Evolutionary conservation across 2,329 filamentous ascomycete species (phyloP), one percentile per base, ranked within the genome.

Genomic region (Venturia effusa): DNA sequence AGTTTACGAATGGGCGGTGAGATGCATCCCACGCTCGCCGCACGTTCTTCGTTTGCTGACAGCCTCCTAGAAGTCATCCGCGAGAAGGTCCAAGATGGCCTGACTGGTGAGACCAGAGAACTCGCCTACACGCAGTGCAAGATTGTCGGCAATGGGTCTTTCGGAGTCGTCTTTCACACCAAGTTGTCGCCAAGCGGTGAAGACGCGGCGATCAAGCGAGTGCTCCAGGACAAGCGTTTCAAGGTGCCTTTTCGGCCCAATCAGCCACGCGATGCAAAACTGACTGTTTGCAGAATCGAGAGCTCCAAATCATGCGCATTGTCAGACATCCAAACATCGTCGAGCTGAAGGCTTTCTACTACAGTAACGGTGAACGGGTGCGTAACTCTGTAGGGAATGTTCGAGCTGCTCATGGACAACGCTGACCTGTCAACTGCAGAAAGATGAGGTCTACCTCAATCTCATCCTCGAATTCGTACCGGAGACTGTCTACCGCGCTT

Each of bases 71-170:
- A 99, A 83, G 89, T 97, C 69, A 91, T 99, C 75, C 92, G 92
- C 76, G 94, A 99, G 80, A 97, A 96, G 81, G 94, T 99, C 69
- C 94, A 99, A 78, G 94, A 99, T 83, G 94, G 94, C 75, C 82
- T 96, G 69, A 99, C 94, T 17, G 94, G 94, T 71, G 94, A 99
- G 77, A 96, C 92, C 72, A 88, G 90, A 77, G 94, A 99, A 73
- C 86, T 99, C 79, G 91, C 96, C 76, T 99, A 99, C 78, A 97
- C 94, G 64, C 94, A 97, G 76, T 97, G 93, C 83, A 99, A 99
- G 81, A 97, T 99, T 72, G 94, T 99, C 60, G 94, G 94, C 76
- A 99, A 99, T 80, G 94, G 94, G 70, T 97, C 93, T 41, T 99
- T 99, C 71, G 94, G 94, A 68, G 93, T 99, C 61, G 94, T 99